Percentiles rank a stretch among this genome's conserved stretches.
These are phyloP conservation scores for Capsella bursapastoris DNA, from an alignment of 345 rosid species.

Conservation along the genomic window DNA sequence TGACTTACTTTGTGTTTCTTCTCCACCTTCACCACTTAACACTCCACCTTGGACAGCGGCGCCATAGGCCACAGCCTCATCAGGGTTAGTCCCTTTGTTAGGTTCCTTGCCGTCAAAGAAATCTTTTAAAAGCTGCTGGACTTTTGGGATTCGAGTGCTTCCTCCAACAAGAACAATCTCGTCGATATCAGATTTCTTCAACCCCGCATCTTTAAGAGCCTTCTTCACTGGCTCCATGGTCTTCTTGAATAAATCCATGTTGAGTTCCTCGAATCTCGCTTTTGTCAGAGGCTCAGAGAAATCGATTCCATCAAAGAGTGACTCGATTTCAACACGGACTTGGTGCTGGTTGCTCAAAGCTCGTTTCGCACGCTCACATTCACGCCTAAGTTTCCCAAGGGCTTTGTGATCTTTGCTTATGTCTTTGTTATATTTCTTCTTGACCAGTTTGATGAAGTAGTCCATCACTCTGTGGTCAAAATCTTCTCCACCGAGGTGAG, in stretches of 20 bases:
- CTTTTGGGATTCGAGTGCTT: slow-evolving; percentile 60
- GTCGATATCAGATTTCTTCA: slow-evolving; percentile 49
- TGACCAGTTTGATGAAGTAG: slow-evolving; percentile 55
- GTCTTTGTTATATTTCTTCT: slow-evolving; percentile 55
- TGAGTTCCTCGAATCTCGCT: slow-evolving; percentile 61
- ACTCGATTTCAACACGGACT: slow-evolving; percentile 57
- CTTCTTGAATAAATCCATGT: slow-evolving; percentile 62
- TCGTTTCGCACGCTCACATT: slow-evolving; percentile 62
- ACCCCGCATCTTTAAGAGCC: slow-evolving; percentile 54
- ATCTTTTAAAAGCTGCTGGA: slow-evolving; percentile 57
- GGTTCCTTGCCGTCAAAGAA: slow-evolving; percentile 62
- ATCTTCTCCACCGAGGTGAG: slow-evolving; percentile 64
- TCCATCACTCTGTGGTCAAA: slow-evolving; percentile 63
- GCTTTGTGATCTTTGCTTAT: slow-evolving; percentile 54
- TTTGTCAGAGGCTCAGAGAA: slow-evolving; percentile 62
- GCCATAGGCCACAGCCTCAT: slow-evolving; percentile 68
- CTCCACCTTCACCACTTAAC: slow-evolving; percentile 57
- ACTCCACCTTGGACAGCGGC: slow-evolving; percentile 65
- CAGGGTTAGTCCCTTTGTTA: slow-evolving; percentile 58
- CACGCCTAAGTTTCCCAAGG: slow-evolving; percentile 57
- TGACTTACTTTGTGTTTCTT: slow-evolving; percentile 50
- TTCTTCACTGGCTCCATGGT: slow-evolving; percentile 57
- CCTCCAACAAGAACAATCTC: slow-evolving; percentile 77
- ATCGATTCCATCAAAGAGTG: slow-evolving; percentile 57
- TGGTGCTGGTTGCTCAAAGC: slow-evolving; percentile 61